These are phyloP conservation scores for Xerocomus cyaneibrunnescens DNA, from an alignment of 1,284 basidiomycete species.

Conservation along the genomic window DNA sequence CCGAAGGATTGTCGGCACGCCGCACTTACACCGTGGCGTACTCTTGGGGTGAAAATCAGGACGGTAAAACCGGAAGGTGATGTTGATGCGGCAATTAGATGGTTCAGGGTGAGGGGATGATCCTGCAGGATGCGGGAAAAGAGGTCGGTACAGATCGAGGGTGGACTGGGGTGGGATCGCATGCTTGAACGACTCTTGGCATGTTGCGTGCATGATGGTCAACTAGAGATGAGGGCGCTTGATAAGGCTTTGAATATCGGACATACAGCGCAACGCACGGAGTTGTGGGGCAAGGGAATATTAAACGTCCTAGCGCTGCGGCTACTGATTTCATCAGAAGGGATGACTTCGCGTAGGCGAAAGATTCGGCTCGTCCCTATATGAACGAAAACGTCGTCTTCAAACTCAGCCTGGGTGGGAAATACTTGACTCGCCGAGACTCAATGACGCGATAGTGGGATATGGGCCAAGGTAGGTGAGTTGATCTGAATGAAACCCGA, in stretches of 20 bases:
- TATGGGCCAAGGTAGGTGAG: slow-evolving; percentile 85
- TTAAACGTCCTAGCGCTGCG: slow-evolving; percentile 78
- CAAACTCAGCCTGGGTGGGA: background rate
- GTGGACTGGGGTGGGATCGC: slow-evolving; percentile 73
- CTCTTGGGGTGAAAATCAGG: slow-evolving; percentile 77
- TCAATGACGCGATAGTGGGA: slow-evolving; percentile 90
- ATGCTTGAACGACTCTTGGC: slow-evolving; percentile 89
- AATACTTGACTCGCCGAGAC: slow-evolving; percentile 61
- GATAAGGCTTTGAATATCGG: background rate
- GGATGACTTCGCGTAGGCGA: slow-evolving; percentile 73
- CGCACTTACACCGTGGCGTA: slow-evolving; percentile 78
- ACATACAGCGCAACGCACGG: slow-evolving; percentile 45
- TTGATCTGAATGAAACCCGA: slow-evolving; percentile 85
- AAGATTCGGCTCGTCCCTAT: slow-evolving; percentile 75
- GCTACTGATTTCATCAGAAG: slow-evolving; percentile 52
- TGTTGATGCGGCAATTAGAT: slow-evolving; percentile 80
- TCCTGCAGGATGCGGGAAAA: slow-evolving; percentile 45
- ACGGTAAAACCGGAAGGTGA: slow-evolving; percentile 87
- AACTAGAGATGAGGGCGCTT: slow-evolving; percentile 44
- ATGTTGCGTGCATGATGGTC: slow-evolving; percentile 90
- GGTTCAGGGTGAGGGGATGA: slow-evolving; percentile 39
- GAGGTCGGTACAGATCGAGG: slow-evolving; percentile 75
- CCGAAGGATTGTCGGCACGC: slow-evolving; percentile 72
- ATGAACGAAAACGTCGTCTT: slow-evolving; percentile 9
- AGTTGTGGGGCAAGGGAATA: slow-evolving; percentile 82